A percentile compares a stretch with the other conserved stretches of the same genome.
Evolutionary conservation across 768 basidiomycete species (phyloP).

Genomic region (Ramaria sp.): DNA sequence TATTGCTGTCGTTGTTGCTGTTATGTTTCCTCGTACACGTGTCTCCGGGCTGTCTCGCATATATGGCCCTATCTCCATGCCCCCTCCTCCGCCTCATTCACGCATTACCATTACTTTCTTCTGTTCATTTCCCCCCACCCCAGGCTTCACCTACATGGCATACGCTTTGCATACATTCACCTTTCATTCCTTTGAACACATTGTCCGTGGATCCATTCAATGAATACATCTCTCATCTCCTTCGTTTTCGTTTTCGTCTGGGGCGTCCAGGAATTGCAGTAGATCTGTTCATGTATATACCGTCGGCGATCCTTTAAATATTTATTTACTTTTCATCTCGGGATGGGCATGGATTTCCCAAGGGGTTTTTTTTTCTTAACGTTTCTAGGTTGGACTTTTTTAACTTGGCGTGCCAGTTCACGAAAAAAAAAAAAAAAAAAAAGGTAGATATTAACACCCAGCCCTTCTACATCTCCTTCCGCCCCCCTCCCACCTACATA

Average conservation of each 20-base stretch:
- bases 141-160: not conserved
- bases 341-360: too few species aligned
- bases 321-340: too few species aligned
- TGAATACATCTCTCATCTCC: not conserved
- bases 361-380: too few species aligned
- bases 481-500: too few species aligned
- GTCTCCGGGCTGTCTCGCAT: not conserved
- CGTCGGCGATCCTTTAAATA: too few species aligned
- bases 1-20: not conserved
- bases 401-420: too few species aligned
- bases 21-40: not conserved
- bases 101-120: not conserved
- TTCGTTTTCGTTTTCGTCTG: not conserved
- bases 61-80: not conserved
- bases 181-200: not conserved
- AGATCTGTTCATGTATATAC: too few species aligned
- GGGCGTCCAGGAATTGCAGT: not conserved
- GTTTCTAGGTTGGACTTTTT: too few species aligned
- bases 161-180: not conserved
- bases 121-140: not conserved
- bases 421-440: too few species aligned
- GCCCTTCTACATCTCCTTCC: too few species aligned
- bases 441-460: too few species aligned
- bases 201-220: not conserved
- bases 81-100: not conserved